Base-by-base conservation (phyloP, 441 rosid genomes). In the Syzygium malaccense region DNA sequence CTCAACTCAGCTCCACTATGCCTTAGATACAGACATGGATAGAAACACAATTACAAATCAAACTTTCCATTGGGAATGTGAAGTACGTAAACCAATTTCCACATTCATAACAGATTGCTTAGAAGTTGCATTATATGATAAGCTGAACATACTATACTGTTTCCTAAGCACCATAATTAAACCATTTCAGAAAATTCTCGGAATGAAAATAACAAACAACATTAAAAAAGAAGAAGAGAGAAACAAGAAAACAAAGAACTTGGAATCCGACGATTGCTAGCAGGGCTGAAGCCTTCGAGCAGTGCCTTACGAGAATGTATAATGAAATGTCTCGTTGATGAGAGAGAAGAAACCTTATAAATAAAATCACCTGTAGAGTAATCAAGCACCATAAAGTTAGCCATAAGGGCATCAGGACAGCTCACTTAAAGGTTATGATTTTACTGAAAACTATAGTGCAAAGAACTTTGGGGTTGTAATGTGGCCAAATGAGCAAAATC, bases 301-400 rank as follows among this genome's bases (percentile, higher is more conserved):
- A 98, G 89, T 79, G 99, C 99, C 92, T 98, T 97, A 87, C 99
- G 94, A 58, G 99, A 96, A 94, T 97, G 99, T 93, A 97, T 92
- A 89, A 96, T 93, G 91, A 98, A 98, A 93, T 98, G 99, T 92
- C 93, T 96, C n/a, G 93, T 94, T 78, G 99, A 98, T 87, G 99
- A 98, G 83, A 92, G 91, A 80, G 99, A 96, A 89, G 99, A 98
- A 90, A 97, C 99, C 90, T 94, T 96, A 90, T 96, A 91, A 85
- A 98, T 92, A 93, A 96, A 98, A 93, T 98, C 96, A 94, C 99
- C 97, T 98, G 93, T 37, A 87, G 92, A 90, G 30, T 85, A 86
- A 86, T 57, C 45, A 90, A 48, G 32, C 57, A 66, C 88, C 41
- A 37, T 32, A 90, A 56, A n/a, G 87, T 56, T 75, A 83, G 33